These are phyloP conservation scores for Sungouiella thailandica DNA, from an alignment of 805 yeast genomes.

Conservation along the genomic window DNA sequence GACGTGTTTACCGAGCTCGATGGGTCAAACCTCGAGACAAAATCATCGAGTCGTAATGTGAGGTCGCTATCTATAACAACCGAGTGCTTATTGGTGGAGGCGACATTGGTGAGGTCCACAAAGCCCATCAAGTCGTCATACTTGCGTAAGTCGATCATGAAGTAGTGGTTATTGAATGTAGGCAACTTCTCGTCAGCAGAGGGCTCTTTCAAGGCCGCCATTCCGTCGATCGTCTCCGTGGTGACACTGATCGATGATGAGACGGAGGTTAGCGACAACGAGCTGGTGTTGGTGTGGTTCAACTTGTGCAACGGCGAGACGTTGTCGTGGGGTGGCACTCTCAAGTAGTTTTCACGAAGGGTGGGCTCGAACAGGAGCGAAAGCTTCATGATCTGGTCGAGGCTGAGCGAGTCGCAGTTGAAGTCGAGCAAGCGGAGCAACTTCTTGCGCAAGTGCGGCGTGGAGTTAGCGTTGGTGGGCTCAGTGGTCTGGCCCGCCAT, in stretches of 20 bases:
- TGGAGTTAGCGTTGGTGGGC: not conserved
- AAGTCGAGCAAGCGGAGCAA: conserved; percentile 43
- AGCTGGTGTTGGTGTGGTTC: not conserved
- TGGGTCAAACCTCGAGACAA: conserved; percentile 15
- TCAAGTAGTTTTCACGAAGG: conserved; percentile 33
- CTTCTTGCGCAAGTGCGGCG: conserved; percentile 25
- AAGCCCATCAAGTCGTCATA: conserved; percentile 26
- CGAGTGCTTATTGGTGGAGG: conserved; percentile 16
- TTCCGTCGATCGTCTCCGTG: not conserved
- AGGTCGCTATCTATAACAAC: conserved; percentile 27
- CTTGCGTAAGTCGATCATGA: conserved; percentile 28
- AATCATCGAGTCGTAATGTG: conserved; percentile 33
- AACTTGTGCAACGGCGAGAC: not conserved
- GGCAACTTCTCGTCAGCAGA: conserved; percentile 24
- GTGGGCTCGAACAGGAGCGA: conserved; percentile 67
- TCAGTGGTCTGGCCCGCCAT: too few relatives aligned
- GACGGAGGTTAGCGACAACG: not conserved
- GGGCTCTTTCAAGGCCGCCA: not conserved
- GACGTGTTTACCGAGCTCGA: not conserved
- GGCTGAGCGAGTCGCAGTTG: conserved; percentile 41
- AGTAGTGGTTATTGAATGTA: conserved; percentile 30
- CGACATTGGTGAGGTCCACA: not conserved
- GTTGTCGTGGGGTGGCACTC: conserved; percentile 1
- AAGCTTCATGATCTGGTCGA: conserved; percentile 53
- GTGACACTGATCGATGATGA: not conserved